A percentile compares a stretch with the other conserved stretches of the same genome.
phyloP scores from a whole-genome alignment of 2,329 filamentous ascomycete genomes.

The Coleophoma eucalyptorum region DNA sequence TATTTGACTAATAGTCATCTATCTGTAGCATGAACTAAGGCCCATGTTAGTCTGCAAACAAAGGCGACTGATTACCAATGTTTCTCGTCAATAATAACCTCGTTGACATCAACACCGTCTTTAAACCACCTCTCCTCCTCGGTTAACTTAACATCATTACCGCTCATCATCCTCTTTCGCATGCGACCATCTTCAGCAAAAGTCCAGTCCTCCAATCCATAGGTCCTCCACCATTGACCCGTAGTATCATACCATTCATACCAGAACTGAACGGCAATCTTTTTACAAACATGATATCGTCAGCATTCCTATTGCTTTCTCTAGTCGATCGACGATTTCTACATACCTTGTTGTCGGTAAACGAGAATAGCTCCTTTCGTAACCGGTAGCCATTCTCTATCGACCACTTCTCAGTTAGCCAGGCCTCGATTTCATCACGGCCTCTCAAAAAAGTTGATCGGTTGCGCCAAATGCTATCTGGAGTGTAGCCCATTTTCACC shows the following conservation, averaged over 20 bases:
- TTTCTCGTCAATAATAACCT: slow-evolving; percentile 60
- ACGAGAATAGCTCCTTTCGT: slow-evolving; percentile 81
- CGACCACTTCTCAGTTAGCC: slow-evolving; percentile 71
- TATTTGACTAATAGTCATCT: too few relatives aligned
- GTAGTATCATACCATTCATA: slow-evolving; percentile 63
- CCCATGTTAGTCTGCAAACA: too few relatives aligned
- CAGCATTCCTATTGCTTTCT: background rate
- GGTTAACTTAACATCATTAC: slow-evolving; percentile 62
- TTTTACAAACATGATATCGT: background rate
- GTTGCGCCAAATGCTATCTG: slow-evolving; percentile 78
- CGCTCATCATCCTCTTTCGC: slow-evolving; percentile 74
- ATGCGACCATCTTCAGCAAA: slow-evolving; percentile 68
- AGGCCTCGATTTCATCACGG: slow-evolving; percentile 61
- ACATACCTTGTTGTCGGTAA: slow-evolving; percentile 57
- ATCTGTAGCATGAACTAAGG: too few relatives aligned
- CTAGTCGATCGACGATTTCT: background rate
- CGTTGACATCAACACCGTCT: slow-evolving; percentile 65
- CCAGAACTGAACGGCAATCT: slow-evolving; percentile 88
- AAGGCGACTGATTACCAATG: slow-evolving; percentile 51
- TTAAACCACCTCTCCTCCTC: slow-evolving; percentile 66
- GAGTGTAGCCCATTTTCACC: slow-evolving; percentile 71
- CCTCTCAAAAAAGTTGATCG: slow-evolving; percentile 66
- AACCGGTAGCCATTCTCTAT: slow-evolving; percentile 69
- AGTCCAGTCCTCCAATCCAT: slow-evolving; percentile 79
- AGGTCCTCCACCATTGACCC: slow-evolving; percentile 83